phyloP scores from a whole-genome alignment of 2,329 filamentous ascomycete species.

The Aspergillus sp. region DNA sequence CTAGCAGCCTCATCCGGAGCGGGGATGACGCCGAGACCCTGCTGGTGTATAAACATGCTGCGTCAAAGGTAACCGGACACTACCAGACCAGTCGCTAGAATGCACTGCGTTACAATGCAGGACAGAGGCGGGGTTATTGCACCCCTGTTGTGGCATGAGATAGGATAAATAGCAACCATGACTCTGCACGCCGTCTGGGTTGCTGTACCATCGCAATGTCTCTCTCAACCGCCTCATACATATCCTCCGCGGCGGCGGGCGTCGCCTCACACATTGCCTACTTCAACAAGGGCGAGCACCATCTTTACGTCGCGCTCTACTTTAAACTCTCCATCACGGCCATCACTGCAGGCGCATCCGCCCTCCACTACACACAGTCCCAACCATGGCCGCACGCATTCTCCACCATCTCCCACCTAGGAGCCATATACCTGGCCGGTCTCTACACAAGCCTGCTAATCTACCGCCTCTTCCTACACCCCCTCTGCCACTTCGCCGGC shows the following conservation, averaged over 20 bases:
- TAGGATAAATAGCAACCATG: no score
- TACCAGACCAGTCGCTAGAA: no score
- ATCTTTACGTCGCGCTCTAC: slow-evolving; percentile 15
- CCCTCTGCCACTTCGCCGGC: slow-evolving; percentile 12
- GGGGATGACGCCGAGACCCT: no score
- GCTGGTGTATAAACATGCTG: no score
- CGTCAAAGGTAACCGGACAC: no score
- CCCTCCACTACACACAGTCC: neutral
- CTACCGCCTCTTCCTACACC: slow-evolving; percentile 15
- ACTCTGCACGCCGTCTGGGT: no score
- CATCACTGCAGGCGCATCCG: neutral
- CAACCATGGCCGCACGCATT: neutral
- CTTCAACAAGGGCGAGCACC: slow-evolving; percentile 20
- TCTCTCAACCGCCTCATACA: neutral
- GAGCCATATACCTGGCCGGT: slow-evolving; percentile 2
- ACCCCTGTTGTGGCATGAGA: no score
- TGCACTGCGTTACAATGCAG: no score
- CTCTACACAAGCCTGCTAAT: slow-evolving; percentile 9
- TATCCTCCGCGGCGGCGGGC: slow-evolving; percentile 3
- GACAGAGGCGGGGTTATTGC: no score
- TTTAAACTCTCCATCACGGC: slow-evolving; percentile 1
- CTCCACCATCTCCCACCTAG: neutral
- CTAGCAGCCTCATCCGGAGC: no score
- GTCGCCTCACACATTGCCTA: slow-evolving; percentile 12
- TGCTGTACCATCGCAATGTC: no score